Evolutionary conservation across 352 stramenopile species (phyloP).

Genomic region (Pythium periplocum): DNA sequence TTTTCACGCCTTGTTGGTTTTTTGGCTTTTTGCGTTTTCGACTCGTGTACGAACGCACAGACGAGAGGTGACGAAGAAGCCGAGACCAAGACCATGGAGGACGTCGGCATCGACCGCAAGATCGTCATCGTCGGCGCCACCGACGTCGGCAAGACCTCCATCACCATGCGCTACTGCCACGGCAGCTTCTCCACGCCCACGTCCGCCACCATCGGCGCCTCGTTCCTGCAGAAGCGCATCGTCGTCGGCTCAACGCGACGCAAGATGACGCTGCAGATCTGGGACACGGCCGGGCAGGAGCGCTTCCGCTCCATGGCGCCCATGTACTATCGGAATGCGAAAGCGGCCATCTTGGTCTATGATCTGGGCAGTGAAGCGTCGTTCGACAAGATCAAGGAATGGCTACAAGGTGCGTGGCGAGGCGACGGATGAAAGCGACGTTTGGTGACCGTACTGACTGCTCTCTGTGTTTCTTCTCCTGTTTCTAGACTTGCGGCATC

Average conservation of each 20-base stretch:
- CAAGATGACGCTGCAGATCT: constrained; percentile 88
- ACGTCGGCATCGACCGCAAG: constrained; percentile 84
- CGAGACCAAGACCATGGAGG: constrained; percentile 47
- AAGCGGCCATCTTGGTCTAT: constrained; percentile 85
- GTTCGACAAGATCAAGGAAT: constrained; percentile 87
- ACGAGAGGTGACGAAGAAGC: background rate
- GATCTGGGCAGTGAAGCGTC: constrained; percentile 69
- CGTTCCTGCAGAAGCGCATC: constrained; percentile 85
- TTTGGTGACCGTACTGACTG: too few species aligned
- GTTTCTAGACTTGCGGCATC: constrained; percentile 57
- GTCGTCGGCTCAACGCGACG: constrained; percentile 53
- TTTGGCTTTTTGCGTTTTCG: too few species aligned
- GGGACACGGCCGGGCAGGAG: constrained; percentile 76
- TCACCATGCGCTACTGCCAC: constrained; percentile 87
- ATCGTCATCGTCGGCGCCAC: constrained; percentile 87
- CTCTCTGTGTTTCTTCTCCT: constrained; percentile 1
- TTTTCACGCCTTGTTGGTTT: too few species aligned
- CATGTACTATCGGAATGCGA: constrained; percentile 90
- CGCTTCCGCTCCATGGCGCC: constrained; percentile 85
- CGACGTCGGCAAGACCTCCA: constrained; percentile 86
- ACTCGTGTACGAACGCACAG: too few species aligned
- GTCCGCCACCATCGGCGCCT: constrained; percentile 80
- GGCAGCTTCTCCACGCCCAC: constrained; percentile 81
- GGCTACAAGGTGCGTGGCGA: constrained; percentile 52
- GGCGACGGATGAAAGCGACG: too few species aligned